Base-by-base conservation (phyloP, 768 basidiomycete species). In the Podaxis pistillaris region DNA sequence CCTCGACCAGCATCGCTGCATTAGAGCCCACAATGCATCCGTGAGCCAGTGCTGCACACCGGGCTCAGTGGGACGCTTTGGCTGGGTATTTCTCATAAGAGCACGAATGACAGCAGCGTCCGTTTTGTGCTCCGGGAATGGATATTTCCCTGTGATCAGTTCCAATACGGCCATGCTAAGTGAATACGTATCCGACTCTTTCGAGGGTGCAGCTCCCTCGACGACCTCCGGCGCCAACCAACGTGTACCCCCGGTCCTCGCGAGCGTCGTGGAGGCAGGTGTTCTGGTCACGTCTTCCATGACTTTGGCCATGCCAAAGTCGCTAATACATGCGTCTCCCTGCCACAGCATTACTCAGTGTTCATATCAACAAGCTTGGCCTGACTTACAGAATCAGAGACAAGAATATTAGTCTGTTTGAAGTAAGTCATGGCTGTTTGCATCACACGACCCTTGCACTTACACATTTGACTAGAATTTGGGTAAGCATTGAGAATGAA, bases 1-100 rank as follows among this genome's bases (percentile, higher is more conserved):
- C 46, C 68, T 66, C 44, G 68, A 69, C 86, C 86, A 87, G 65
- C 86, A 85, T 22, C 64, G 65, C 53, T 72, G 64, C 75, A 86
- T 70, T n/a, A 77, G 65, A 33, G 64, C 67, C 86, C 86, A 86
- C 28, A 86, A 51, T 5, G 65, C 75, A 62, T 85, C 80, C 9
- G 78, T 76, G 62, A 84, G 66, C 78, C 79, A 82, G 51, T 60
- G 66, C 44, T 68, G 58, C 7, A 68, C 69, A 2, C 68, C 73
- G 24, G 65, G 68, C 3, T 72, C 74, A 28, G 72, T 63, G 36
- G 86, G 86, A 9, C 81, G 74, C 0, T 66, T 69, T 2, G 86
- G 86, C 8, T 7, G 24, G 60, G 74, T 68, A 46, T 74, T 71
- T 28, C 74, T 69, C 51, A 59, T 26, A 4, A 37, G n/a, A 37